These are phyloP conservation scores for Scytalidium lignicola DNA, from an alignment of 2,329 filamentous ascomycete species.

Conservation along the genomic window DNA sequence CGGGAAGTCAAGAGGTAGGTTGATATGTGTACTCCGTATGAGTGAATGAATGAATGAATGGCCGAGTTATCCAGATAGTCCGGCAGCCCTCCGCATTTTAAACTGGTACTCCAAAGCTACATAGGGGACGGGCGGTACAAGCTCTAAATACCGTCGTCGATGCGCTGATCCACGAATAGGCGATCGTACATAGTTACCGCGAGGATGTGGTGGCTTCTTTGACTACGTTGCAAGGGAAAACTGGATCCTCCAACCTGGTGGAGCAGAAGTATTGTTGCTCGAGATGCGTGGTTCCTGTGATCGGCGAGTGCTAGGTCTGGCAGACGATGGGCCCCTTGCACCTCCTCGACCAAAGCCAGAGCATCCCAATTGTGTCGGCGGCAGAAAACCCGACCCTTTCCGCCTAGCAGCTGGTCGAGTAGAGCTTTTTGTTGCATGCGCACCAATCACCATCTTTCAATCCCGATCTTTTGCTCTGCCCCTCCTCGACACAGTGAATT, in stretches of 20 bases:
- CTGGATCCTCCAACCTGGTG: background rate
- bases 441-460: background rate
- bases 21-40: background rate
- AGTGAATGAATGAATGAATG: background rate
- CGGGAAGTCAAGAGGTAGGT: too few species aligned
- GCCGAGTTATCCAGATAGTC: background rate
- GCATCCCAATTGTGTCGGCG: background rate
- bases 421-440: background rate
- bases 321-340: background rate
- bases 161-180: background rate
- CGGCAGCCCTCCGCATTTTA: background rate
- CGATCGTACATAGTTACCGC: background rate
- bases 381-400: background rate
- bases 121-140: background rate
- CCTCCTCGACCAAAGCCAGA: background rate
- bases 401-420: background rate
- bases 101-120: background rate
- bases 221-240: background rate
- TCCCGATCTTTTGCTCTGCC: background rate
- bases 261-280: background rate
- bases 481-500: background rate
- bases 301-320: too few species aligned
- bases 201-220: background rate
- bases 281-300: background rate
- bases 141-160: background rate